Percentiles rank a stretch among this genome's conserved stretches.
Conservation (phyloP, 2,329 filamentous ascomycete genomes). For the Rhynchosporium agropyri region DNA sequence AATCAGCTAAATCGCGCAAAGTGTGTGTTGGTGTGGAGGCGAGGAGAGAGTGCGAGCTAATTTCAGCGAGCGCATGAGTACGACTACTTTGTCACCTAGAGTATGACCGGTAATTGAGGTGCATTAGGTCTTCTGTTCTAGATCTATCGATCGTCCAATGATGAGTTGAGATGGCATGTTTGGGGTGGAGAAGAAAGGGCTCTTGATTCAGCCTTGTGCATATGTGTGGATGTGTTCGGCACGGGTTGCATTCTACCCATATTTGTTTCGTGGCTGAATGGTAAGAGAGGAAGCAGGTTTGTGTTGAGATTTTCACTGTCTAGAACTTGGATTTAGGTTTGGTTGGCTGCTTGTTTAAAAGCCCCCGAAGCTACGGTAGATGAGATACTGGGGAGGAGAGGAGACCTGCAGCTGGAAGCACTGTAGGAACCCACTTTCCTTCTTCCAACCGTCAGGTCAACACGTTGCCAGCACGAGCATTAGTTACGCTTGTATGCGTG, state of each 20-base stretch:
- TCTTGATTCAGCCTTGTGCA: conserved; percentile 15
- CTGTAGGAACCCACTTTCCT: neutral
- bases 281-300: neutral
- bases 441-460: neutral
- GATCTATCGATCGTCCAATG: neutral
- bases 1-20: too few relatives aligned
- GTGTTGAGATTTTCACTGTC: neutral
- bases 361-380: neutral
- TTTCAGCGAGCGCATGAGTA: too few relatives aligned
- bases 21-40: too few relatives aligned
- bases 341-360: neutral
- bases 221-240: neutral
- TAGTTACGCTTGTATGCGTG: conserved; percentile 7
- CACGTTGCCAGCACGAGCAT: conserved; percentile 8
- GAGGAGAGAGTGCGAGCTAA: too few relatives aligned
- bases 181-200: neutral
- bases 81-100: too few relatives aligned
- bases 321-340: neutral
- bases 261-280: neutral
- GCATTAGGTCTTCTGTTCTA: too few relatives aligned
- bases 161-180: neutral
- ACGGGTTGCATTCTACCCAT: neutral
- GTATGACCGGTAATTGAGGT: too few relatives aligned
- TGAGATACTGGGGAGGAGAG: neutral
- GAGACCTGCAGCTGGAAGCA: neutral